Base-by-base conservation (phyloP, 2,329 filamentous ascomycete genomes). In the Dissoconium aciculare region DNA sequence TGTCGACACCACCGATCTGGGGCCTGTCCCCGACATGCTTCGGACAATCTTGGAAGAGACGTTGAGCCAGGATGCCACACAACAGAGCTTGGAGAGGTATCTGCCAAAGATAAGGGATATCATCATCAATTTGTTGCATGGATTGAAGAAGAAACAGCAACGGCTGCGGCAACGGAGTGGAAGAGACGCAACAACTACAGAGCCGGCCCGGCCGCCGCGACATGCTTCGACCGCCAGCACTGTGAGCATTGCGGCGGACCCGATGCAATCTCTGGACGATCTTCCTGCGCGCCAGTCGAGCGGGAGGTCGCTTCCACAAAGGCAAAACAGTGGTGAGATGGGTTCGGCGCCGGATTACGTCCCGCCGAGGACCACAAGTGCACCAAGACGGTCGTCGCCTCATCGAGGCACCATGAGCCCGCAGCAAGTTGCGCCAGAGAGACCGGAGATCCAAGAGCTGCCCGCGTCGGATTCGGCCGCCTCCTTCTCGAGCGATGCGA, bases 91-190 rank as follows among this genome's bases (percentile, higher is more conserved):
- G 37, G 89, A 98, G 54, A 80, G 79, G 53, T 98, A 92, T 54
- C 64, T 98, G 17, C 89, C 89, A 1, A 74, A 80, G 36, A 98
- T 98, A 54, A 76, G 89, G 46, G 89, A 98, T 55, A 98, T 98
- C 49, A 98, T 98, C 52, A 95, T 98, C 56, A 94, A 92, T 52
- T 66, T 98, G 16, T 69, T 98, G 5, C 89, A 98, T 53, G 89
- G 89, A 2, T 60, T 98, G 40, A 98, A 98, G 63, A 78, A 87
- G 56, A 98, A 98, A 56, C 89, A 98, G 53, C 85, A 92, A 50
- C 82, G 84, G 47, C 59, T 98, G 47, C 63, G 72, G 26, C 69
- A 71, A 39, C 64, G 67, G 36, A 62, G 53, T 31, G 55, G 31
- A 10, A 8, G 8, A n/a, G n/a, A 8, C 8, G 19, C 19, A 23